phyloP scores from a whole-genome alignment of 176 grass and related monocot genomes.

The Panicum miliaceum region DNA sequence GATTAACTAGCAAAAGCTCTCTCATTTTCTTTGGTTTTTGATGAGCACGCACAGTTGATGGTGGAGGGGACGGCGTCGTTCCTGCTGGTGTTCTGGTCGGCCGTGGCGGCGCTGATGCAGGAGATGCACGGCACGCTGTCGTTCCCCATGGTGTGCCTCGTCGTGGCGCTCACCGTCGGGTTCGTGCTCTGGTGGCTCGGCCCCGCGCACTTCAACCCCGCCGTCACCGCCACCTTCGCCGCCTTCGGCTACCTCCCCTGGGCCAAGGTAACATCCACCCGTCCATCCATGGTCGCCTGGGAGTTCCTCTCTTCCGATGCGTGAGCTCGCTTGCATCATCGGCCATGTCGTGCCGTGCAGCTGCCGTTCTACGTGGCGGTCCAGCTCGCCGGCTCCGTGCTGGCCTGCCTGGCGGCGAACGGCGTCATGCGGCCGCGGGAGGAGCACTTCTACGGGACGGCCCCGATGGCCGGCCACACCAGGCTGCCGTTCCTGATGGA shows the following conservation, averaged over 20 bases:
- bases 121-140: constrained; percentile 54
- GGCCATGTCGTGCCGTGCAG: neutral
- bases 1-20: neutral
- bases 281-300: no score
- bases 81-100: constrained; percentile 55
- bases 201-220: constrained; percentile 63
- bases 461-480: neutral
- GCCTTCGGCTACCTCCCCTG: constrained; percentile 44
- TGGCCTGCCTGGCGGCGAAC: constrained; percentile 43
- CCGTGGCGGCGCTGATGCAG: constrained; percentile 52
- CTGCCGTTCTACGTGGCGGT: constrained; percentile 49
- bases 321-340: no score
- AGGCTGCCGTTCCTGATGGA: constrained; percentile 58
- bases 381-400: constrained; percentile 53
- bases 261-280: constrained; percentile 22
- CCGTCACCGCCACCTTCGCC: constrained; percentile 64
- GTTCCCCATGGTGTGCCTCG: constrained; percentile 51
- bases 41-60: neutral
- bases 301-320: no score
- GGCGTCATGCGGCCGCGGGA: constrained; percentile 40
- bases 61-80: constrained; percentile 48
- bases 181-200: constrained; percentile 58
- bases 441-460: constrained; percentile 62
- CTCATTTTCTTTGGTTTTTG: neutral
- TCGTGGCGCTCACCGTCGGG: constrained; percentile 47